Conservation (phyloP, 768 basidiomycete genomes). For the Tubosaeta sp. region DNA sequence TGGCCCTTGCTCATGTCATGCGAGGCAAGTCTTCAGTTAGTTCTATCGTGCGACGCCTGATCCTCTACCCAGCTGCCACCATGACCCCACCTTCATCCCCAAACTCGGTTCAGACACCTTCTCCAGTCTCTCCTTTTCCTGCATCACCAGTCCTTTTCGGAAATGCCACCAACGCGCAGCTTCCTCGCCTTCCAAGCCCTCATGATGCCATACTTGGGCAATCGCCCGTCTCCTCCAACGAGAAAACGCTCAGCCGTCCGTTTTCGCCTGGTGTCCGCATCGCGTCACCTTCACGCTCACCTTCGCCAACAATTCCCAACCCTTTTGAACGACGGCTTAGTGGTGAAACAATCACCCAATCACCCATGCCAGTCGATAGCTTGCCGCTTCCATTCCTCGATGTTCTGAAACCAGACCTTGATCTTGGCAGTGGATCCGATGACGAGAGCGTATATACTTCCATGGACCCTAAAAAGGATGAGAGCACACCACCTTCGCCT, state of each 20-base stretch:
- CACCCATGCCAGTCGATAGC: conserved; percentile 19
- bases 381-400: conserved; percentile 55
- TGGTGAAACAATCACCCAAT: conserved; percentile 46
- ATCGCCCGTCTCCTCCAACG: conserved; percentile 6
- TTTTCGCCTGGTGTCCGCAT: conserved; percentile 26
- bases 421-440: conserved; percentile 26
- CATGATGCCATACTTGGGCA: conserved; percentile 9
- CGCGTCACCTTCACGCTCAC: conserved; percentile 28
- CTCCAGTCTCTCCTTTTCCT: conserved; percentile 32
- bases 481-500: conserved; percentile 19
- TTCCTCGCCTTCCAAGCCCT: conserved; percentile 19
- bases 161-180: conserved; percentile 11
- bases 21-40: conserved; percentile 26
- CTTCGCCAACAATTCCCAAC: conserved; percentile 66
- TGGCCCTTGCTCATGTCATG: conserved; percentile 26
- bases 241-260: conserved; percentile 15
- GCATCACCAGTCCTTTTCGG: conserved; percentile 22
- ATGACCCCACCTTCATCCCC: conserved; percentile 33
- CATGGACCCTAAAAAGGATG: conserved; percentile 23
- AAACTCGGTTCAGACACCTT: conserved; percentile 29
- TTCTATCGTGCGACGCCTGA: conserved; percentile 4
- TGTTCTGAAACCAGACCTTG: conserved; percentile 37
- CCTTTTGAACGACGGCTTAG: conserved; percentile 87
- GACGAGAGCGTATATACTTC: conserved; percentile 34
- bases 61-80: conserved; percentile 18